Base-by-base conservation (phyloP, 2,329 filamentous ascomycete species). In the Paracoccidioides brasiliensis region DNA sequence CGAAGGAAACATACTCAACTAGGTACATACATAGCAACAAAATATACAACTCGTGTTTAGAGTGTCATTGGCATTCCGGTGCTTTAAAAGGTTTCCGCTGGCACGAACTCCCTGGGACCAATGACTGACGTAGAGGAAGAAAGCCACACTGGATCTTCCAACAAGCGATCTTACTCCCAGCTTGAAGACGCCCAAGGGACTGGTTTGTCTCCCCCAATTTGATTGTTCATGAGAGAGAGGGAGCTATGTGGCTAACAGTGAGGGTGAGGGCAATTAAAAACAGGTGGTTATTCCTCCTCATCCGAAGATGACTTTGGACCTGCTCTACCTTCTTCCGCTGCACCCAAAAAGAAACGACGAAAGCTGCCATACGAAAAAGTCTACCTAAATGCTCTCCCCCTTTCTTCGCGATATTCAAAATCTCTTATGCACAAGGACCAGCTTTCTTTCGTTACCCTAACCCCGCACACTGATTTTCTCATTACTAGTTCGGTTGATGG, bases 371-470 rank as follows among this genome's bases (percentile, higher is more conserved):
- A 96, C 74, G 91, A 97, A 73, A 95, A 93, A 70, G 83, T 97
- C 64, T 97, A 96, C 72, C 77, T 97, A 60, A 88, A 88, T 57
- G 91, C 93, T 42, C 80, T 98, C 41, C 93, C 93, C 4, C 81
- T 81, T 52, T 87, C 88, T 22, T 66, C 78, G 41, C 85, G 88
- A 48, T 98, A 98, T 73, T 95, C 87, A 57, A 95, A 90, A 67
- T 97, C 93, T 48, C 78, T 98, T 66, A 98, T 98, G 94, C 93
- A 98, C 79, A 90, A 91, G 74, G 93, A 98, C 63, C 90, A 95
- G 72, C 74, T 98, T 52, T 81, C 86, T 56, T 97, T 90, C 65
- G 81, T 88, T 60, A 94, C 85, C 10, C 84, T 95, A 69, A 95
- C 94, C 0, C 90, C 90, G 0, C 76, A 85, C 57, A 96, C 91